Base-by-base conservation (phyloP, 2,329 filamentous ascomycete genomes). In the Beauveria varroae region DNA sequence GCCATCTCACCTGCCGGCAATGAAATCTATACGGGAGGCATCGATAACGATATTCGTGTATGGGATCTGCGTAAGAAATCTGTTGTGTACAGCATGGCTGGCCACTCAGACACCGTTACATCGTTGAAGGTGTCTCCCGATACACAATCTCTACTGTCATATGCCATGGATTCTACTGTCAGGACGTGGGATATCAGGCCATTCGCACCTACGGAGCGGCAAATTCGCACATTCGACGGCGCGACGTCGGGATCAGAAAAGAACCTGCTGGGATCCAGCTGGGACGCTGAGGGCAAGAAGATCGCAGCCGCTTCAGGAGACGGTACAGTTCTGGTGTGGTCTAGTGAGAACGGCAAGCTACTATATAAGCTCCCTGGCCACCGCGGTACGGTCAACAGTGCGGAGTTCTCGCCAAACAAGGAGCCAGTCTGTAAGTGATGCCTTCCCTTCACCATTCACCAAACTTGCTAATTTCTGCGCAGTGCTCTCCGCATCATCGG, bases 11-110 rank as follows among this genome's bases (percentile, higher is more conserved):
- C 96, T 72, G 92, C 93, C 1, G 95, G 95, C 20, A 96, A 96
- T 72, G 95, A 98, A 76, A 85, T 99, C 28, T 99, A 95, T 74
- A 89, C 90, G 7, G 93, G 93, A 52, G 90, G 93, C 24, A 97
- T 99, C 67, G 95, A 98, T 76, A 97, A 98, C 71, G 92, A 96
- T 68, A 96, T 99, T 72, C 91, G 93, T 68, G 93, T 96, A 22
- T 99, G 95, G 93, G 95, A 99, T 74, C 77, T 98, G 70, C 86
- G 95, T 66, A 98, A 96, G 79, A 92, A 96, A 75, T 84, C 88
- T 7, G 84, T 96, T 3, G 86, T 91, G 6, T 97, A 98, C 74
- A 88, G 89, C 1, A 87, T 99, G 81, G 76, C 89, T 14, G 95
- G 95, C 0, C 95, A 99, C 73, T 88, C 86, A 58, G 95, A 99